phyloP scores from a whole-genome alignment of 2,329 filamentous ascomycete genomes.

The Cladophialophora carrionii region DNA sequence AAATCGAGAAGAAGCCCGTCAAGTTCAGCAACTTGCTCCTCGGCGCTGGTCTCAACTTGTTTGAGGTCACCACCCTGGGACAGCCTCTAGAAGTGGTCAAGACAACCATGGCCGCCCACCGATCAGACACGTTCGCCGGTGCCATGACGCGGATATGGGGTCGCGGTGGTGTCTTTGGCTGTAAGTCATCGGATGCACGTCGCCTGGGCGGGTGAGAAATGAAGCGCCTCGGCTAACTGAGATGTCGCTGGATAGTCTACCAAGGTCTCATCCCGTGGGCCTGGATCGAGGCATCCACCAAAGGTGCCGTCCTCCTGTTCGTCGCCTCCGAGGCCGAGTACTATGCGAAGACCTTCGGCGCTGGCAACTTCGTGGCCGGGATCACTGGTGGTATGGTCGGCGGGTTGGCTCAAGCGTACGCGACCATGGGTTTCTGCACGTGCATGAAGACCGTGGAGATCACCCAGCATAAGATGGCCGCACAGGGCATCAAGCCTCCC shows the following conservation, averaged over 20 bases:
- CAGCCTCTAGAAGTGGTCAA: conserved; percentile 97
- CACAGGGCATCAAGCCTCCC: conserved; percentile 78
- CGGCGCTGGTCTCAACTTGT: conserved; percentile 91
- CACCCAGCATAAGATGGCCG: conserved; percentile 94
- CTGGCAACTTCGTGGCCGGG: conserved; percentile 82
- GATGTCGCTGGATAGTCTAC: conserved; percentile 69
- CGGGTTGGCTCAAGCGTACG: conserved; percentile 96
- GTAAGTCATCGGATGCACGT: conserved; percentile 60
- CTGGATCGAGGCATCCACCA: conserved; percentile 99
- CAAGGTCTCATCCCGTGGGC: conserved; percentile 99
- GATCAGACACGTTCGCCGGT: conserved; percentile 79
- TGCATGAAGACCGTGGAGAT: conserved; percentile 99
- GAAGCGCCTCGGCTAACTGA: conserved; percentile 35
- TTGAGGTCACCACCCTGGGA: conserved; percentile 76
- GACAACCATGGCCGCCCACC: conserved; percentile 99
- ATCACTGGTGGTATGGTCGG: conserved; percentile 90
- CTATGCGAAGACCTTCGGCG: conserved; percentile 81
- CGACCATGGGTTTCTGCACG: conserved; percentile 99
- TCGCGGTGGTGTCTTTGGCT: conserved; percentile 90
- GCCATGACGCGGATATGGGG: conserved; percentile 88
- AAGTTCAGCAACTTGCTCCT: conserved; percentile 99
- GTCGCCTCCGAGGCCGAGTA: conserved; percentile 98
- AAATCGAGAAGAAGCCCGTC: conserved; percentile 97
- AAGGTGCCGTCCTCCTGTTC: conserved; percentile 98
- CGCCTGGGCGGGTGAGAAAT: conserved; percentile 1